A percentile compares a stretch with the other conserved stretches of the same genome.
phyloP scores from a whole-genome alignment of 257 asterid species.

The Thymus quinquecostatus region DNA sequence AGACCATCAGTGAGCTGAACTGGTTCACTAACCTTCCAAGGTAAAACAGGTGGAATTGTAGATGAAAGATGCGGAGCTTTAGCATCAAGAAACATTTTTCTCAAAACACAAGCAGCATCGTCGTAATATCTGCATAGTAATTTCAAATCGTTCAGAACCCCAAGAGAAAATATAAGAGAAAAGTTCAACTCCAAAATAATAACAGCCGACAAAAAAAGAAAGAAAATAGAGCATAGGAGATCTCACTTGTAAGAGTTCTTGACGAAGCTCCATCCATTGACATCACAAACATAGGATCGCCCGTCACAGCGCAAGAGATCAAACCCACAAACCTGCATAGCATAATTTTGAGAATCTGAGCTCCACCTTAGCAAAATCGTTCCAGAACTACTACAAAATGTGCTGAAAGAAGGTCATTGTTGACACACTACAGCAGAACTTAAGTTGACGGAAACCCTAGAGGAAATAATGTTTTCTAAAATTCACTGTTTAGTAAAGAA shows the following conservation, averaged over 20 bases:
- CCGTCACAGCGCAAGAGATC: constrained; percentile 98
- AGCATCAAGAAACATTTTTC: constrained; percentile 95
- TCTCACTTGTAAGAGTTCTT: constrained; percentile 93
- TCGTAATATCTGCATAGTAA: constrained; percentile 74
- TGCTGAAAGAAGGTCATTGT: not conserved
- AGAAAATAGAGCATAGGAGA: constrained; percentile 18
- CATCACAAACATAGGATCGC: constrained; percentile 96
- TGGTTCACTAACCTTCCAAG: constrained; percentile 93
- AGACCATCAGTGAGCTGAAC: constrained; percentile 83
- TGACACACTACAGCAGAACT: not conserved
- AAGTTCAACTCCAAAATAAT: not conserved
- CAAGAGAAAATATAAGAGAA: not conserved
- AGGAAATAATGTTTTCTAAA: not conserved
- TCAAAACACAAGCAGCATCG: constrained; percentile 93
- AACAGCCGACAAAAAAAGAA: not conserved
- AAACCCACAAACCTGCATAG: constrained; percentile 86
- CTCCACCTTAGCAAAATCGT: not conserved
- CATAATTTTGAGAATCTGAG: not conserved
- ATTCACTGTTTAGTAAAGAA: not conserved
- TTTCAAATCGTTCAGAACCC: constrained; percentile 20
- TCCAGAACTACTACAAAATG: not conserved
- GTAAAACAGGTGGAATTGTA: constrained; percentile 79
- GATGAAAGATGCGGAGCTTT: constrained; percentile 97
- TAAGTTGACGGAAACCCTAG: not conserved
- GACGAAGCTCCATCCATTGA: constrained; percentile 98